phyloP scores from a whole-genome alignment of 306 rosid species.

The Dryas alaskensis region DNA sequence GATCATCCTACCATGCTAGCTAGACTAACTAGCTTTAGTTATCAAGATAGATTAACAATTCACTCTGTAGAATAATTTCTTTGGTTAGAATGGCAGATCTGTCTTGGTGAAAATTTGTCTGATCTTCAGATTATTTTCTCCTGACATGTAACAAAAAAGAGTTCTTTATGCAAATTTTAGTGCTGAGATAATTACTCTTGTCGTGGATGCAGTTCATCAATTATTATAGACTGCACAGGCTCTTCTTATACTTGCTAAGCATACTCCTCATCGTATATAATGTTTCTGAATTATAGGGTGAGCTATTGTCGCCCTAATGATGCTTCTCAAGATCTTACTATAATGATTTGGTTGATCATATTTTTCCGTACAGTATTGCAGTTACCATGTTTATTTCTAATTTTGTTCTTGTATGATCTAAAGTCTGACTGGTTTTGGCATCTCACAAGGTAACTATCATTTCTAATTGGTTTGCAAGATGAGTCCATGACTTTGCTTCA shows the following conservation, averaged over 20 bases:
- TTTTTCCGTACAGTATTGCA: neutral
- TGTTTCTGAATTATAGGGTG: neutral
- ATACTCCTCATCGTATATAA: neutral
- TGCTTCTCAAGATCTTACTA: neutral
- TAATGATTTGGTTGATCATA: neutral
- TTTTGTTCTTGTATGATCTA: slow-evolving; percentile 3
- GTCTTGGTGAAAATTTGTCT: too few relatives aligned
- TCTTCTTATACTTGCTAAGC: neutral
- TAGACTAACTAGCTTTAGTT: neutral
- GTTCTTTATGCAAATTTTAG: too few relatives aligned
- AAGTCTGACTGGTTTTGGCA: slow-evolving; percentile 3
- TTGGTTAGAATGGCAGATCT: too few relatives aligned
- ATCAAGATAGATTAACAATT: too few relatives aligned
- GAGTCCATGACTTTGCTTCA: neutral
- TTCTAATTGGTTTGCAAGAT: slow-evolving; percentile 7
- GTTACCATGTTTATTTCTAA: neutral
- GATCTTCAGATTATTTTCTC: too few relatives aligned
- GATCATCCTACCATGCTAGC: neutral
- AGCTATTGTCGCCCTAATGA: neutral
- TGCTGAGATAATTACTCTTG: too few relatives aligned
- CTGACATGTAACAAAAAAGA: too few relatives aligned
- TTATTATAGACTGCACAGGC: neutral
- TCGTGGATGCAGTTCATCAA: neutral
- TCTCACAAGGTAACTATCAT: neutral
- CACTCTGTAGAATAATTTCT: too few relatives aligned